phyloP scores from a whole-genome alignment of 352 stramenopile species.

The Phytophthora kernoviae region DNA sequence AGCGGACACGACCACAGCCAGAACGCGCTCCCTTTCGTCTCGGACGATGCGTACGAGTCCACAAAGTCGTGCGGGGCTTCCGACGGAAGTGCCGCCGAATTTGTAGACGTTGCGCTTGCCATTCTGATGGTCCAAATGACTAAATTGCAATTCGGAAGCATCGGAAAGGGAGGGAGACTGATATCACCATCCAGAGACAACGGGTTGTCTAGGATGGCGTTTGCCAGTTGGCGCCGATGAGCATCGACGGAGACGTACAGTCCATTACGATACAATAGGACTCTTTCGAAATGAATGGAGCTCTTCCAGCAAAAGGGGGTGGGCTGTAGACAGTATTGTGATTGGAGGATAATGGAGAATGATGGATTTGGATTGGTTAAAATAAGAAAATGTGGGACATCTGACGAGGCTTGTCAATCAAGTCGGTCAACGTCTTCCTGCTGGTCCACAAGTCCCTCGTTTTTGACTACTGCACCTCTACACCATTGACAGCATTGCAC shows the following conservation, averaged over 20 bases:
- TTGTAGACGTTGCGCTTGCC: conserved; percentile 85
- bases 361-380: conserved; percentile 23
- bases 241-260: conserved; percentile 74
- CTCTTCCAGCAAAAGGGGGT: neutral
- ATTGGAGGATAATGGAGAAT: no score
- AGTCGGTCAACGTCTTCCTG: conserved; percentile 9
- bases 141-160: conserved; percentile 1
- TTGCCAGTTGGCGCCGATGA: conserved; percentile 63
- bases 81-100: conserved; percentile 80
- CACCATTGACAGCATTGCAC: conserved; percentile 4
- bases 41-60: conserved; percentile 71
- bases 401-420: conserved; percentile 24
- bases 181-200: conserved; percentile 36
- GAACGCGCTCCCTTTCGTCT: conserved; percentile 55
- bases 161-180: neutral
- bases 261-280: conserved; percentile 42
- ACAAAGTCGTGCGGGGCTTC: conserved; percentile 63
- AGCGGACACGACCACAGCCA: conserved; percentile 78
- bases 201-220: conserved; percentile 33
- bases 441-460: conserved; percentile 2
- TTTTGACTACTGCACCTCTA: conserved; percentile 13
- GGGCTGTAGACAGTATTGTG: no score
- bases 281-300: conserved; percentile 31
- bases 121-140: conserved; percentile 55
- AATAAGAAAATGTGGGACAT: conserved; percentile 18